These are phyloP conservation scores for Intubia oerlemansii DNA, from an alignment of 2,329 filamentous ascomycete genomes.

Conservation along the genomic window DNA sequence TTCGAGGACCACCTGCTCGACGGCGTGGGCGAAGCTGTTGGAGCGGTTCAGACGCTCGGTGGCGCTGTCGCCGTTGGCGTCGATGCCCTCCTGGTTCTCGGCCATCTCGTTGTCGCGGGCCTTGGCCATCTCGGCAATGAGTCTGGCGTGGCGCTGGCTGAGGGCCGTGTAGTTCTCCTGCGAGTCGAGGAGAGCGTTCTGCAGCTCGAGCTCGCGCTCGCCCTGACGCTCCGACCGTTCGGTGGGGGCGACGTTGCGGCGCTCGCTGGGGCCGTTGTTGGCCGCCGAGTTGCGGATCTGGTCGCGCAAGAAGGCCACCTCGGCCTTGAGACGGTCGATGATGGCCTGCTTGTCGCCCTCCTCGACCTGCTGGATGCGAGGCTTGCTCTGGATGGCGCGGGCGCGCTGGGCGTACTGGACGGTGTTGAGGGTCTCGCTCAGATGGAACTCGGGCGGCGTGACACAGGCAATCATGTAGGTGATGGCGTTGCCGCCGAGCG, in stretches of 20 bases:
- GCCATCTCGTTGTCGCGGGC: conserved; percentile 49
- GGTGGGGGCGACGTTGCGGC: conserved; percentile 31
- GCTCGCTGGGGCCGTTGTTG: conserved; percentile 31
- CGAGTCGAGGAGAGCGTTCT: conserved; percentile 78
- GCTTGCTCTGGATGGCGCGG: conserved; percentile 91
- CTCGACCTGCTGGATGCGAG: conserved; percentile 82
- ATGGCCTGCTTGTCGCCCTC: conserved; percentile 85
- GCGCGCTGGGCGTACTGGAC: conserved; percentile 94
- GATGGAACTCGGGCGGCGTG: conserved; percentile 86
- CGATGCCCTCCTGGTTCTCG: conserved; percentile 35
- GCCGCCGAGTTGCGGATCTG: conserved; percentile 69
- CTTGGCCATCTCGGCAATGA: conserved; percentile 83
- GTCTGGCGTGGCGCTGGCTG: conserved; percentile 80
- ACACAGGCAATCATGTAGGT: conserved; percentile 99
- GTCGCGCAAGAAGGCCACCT: conserved; percentile 81
- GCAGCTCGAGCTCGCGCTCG: conserved; percentile 72
- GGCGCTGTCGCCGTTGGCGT: conserved; percentile 52
- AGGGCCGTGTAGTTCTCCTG: conserved; percentile 91
- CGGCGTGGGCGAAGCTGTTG: conserved; percentile 85
- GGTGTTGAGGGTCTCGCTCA: conserved; percentile 94
- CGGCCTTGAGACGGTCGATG: conserved; percentile 82
- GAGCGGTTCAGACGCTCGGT: conserved; percentile 82
- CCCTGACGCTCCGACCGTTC: conserved; percentile 61
- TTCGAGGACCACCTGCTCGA: conserved; percentile 88
- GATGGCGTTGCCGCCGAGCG: conserved; percentile 86